These are phyloP conservation scores for Hypoxylon rubiginosum DNA, from an alignment of 2,329 filamentous ascomycete species.

Conservation along the genomic window DNA sequence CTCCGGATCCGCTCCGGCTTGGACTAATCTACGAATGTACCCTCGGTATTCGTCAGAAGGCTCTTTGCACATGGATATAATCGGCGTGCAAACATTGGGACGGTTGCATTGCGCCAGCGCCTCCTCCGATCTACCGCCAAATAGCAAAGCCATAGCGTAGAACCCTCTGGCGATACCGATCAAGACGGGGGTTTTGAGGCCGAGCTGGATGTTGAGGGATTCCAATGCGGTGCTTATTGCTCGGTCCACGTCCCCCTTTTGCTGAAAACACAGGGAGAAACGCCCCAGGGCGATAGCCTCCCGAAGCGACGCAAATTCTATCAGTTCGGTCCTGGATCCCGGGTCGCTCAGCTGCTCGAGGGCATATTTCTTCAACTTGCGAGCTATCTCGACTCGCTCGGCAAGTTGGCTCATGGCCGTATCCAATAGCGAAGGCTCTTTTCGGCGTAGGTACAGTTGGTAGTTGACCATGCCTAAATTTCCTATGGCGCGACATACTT, in stretches of 20 bases:
- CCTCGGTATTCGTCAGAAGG: conserved; percentile 53
- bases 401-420: conserved; percentile 49
- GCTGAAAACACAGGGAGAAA: conserved; percentile 53
- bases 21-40: conserved; percentile 53
- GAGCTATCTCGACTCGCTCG: conserved; percentile 42
- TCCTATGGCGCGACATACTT: conserved; percentile 52
- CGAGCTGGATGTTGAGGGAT: conserved; percentile 18
- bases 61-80: conserved; percentile 57
- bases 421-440: conserved; percentile 32
- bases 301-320: neutral
- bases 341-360: neutral
- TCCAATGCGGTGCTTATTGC: conserved; percentile 18
- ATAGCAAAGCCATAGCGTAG: conserved; percentile 50
- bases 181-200: conserved; percentile 46
- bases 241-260: conserved; percentile 26
- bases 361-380: conserved; percentile 7
- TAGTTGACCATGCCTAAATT: conserved; percentile 56
- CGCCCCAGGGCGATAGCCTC: conserved; percentile 52
- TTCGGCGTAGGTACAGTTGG: conserved; percentile 47
- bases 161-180: conserved; percentile 52
- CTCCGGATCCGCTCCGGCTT: conserved; percentile 52
- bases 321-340: neutral
- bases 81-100: conserved; percentile 48
- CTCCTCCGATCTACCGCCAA: conserved; percentile 41
- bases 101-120: conserved; percentile 51